Base-by-base conservation (phyloP, 1,284 basidiomycete genomes). In the Puccinia coronata region DNA sequence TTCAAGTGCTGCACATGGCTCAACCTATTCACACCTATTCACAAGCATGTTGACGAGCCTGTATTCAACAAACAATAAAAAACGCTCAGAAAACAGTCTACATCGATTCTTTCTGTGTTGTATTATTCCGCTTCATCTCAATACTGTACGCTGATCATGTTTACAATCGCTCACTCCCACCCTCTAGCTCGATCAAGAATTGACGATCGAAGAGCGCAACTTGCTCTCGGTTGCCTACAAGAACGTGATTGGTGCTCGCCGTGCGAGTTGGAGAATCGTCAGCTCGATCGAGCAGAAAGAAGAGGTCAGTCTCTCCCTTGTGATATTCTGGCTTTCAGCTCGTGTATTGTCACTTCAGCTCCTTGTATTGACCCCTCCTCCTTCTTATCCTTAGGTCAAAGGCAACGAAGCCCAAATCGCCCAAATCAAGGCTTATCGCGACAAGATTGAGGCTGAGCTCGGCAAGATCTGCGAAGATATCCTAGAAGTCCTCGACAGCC, bases 171-270 rank as follows among this genome's bases (percentile, higher is more conserved):
- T 51, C 9, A 28, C 28, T 34, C 14, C n/a, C 36, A 31, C 34
- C n/a, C n/a, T 43, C n/a, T 67, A 83, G 81, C 84, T 86, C 79
- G 84, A 84, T 83, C 83, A 83, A 70, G 85, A 88, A 84, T 86
- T 88, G 82, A 87, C 87, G 73, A 87, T 88, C 55, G 87, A 88
- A 84, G 87, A 88, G 85, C 86, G 87, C 81, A 88, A 88, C 85
- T 84, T 88, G n/a, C 87, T 88, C 82, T 87, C 87, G 25, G 87
- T 88, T 82, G 87, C 87, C 34, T 88, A 88, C 87, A 88, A 88
- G 87, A 87, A 87, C 84, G 87, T 88, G 73, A 88, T 88, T 80
- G 87, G 87, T 82, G 87, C 87, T 70, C 87, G 87, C 75, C 86
- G 87, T 82, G 87, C 87, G n/a, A 87, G 87, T 83, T 88, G 87